These are phyloP conservation scores for Fusarium brevicatenulatum DNA, from an alignment of 2,329 filamentous ascomycete species.

Conservation along the genomic window DNA sequence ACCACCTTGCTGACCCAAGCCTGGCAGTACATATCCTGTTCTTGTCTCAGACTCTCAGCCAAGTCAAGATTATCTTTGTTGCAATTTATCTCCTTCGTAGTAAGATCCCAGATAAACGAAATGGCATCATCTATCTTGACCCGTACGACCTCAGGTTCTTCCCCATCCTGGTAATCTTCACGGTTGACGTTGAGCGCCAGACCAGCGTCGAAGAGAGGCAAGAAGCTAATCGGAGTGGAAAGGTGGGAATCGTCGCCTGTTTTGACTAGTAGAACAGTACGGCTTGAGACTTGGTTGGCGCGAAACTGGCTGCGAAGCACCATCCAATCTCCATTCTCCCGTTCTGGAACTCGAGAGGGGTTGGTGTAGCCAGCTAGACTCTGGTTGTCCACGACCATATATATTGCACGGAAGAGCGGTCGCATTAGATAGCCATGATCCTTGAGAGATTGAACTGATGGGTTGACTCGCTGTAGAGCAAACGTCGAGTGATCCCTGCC, in stretches of 20 bases:
- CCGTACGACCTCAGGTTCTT: not conserved
- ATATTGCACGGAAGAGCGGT: not conserved
- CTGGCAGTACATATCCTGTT: not conserved
- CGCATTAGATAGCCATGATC: not conserved
- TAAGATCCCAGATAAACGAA: not conserved
- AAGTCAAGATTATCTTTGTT: accelerated
- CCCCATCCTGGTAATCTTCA: not conserved
- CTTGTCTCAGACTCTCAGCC: not conserved
- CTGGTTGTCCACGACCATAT: not conserved
- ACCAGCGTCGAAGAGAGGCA: not conserved
- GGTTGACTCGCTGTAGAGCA: no score
- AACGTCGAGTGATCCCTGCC: not conserved
- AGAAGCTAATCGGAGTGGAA: not conserved
- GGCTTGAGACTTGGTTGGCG: not conserved
- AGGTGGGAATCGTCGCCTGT: not conserved
- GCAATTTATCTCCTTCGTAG: accelerated
- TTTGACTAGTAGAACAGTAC: not conserved
- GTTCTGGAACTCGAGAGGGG: no score
- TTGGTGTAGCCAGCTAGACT: not conserved
- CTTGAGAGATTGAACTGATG: not conserved
- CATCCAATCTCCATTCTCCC: not conserved
- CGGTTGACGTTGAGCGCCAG: not conserved
- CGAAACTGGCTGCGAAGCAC: not conserved
- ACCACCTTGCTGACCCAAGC: not conserved
- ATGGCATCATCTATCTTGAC: not conserved